phyloP scores from a whole-genome alignment of 2,329 filamentous ascomycete species.

The Ophiocordyceps australis region DNA sequence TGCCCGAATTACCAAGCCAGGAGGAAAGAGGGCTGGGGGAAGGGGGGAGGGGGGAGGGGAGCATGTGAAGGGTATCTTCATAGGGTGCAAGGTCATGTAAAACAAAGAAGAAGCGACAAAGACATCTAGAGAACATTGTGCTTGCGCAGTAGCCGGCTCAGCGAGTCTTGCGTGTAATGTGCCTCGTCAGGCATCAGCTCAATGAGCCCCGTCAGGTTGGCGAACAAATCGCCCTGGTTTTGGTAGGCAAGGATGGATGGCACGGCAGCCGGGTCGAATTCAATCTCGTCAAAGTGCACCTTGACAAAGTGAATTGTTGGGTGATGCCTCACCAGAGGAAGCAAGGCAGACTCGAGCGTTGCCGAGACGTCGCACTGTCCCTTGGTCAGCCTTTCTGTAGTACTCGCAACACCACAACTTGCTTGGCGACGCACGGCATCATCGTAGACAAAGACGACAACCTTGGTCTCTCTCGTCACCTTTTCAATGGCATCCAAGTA shows the following conservation, averaged over 20 bases:
- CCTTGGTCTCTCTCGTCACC: conserved; percentile 59
- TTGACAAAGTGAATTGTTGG: conserved; percentile 71
- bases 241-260: conserved; percentile 82
- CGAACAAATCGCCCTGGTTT: conserved; percentile 74
- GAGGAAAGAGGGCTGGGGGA: too few species aligned
- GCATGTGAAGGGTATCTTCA: neutral
- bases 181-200: conserved; percentile 65
- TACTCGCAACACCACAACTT: too few species aligned
- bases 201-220: conserved; percentile 72
- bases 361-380: conserved; percentile 58
- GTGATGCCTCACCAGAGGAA: conserved; percentile 54
- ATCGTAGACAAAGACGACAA: conserved; percentile 90
- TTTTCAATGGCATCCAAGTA: conserved; percentile 96
- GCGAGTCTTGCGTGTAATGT: conserved; percentile 32
- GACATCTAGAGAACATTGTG: conserved; percentile 28
- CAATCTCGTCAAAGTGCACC: conserved; percentile 78
- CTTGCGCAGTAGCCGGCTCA: conserved; percentile 33
- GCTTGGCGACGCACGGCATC: conserved; percentile 62
- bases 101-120: neutral
- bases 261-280: conserved; percentile 78
- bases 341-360: conserved; percentile 62
- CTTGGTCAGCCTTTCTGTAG: too few species aligned
- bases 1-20: too few species aligned
- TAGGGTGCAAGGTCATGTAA: neutral
- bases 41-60: neutral